Evolutionary conservation across 2,329 filamentous ascomycete genomes (phyloP), one percentile per base, ranked within the genome.

Genomic region (Emericellopsis atlantica): DNA sequence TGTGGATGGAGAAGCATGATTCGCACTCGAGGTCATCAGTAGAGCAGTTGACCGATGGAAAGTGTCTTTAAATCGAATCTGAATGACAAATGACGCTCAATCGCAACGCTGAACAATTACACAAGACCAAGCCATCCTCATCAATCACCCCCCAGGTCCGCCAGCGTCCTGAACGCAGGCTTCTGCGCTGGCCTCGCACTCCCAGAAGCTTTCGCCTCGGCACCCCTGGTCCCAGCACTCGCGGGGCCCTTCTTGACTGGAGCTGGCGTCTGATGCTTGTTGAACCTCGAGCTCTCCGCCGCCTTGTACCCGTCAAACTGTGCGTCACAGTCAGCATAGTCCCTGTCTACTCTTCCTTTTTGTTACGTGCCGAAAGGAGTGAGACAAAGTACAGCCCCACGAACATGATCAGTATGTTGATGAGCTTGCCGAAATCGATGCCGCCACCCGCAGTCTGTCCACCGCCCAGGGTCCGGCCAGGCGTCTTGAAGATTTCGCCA

Each of bases 251-350:
- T 40, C 11, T 53, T 50, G 4, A 53, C 53, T 10, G 63, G 58
- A 11, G 44, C 38, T 16, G 38, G 43, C 39, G 60, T 69, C 26
- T 29, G 26, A 40, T 70, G 64, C 14, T 71, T 51, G 45, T 80
- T 81, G 59, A 76, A 81, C 14, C 59, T 60, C 16, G 76, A 80
- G 36, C 63, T 66, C 56, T 79, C 70, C 3, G 76, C 77, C 4
- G 75, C 65, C 50, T 71, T 73, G 56, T 78, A 79, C 0, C 74
- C 70, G 51, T 81, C 77, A 41, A 81, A 67, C 69, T 79, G 50
- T 40, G 42, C 21, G 32, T 38, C 15, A 36, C 40, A 41, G 50
- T 59, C 46, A 60, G 52, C 40, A 40, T 46, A 38, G 23, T 7
- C 15, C 39, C 16, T 40, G 18, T 38, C 16, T 43, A 39, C 18